Evolutionary conservation across 306 rosid species (phyloP), one percentile per base, ranked within the genome.

Genomic region (Trifolium subterraneum): DNA sequence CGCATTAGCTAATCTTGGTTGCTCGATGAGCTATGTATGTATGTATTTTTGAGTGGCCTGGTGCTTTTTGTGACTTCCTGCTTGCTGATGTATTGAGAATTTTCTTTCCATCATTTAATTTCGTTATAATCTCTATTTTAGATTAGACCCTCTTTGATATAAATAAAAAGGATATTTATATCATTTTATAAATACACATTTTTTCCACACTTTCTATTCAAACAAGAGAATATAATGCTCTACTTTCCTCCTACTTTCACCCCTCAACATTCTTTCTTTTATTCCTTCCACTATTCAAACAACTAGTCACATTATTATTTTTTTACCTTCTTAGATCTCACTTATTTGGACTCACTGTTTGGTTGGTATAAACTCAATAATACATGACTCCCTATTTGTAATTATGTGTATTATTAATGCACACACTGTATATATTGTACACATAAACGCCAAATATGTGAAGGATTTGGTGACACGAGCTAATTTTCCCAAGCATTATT

Each of bases 391-490:
- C 38, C 38, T 58, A 7, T 23, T 56, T 56, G 63, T 12, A 23
- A 61, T 39, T 44, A 33, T 73, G 70, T 48, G 52, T 63, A 42
- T 58, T 54, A 20, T 54, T 20, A 19, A 9, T 54, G 25, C 4
- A 54, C n/a, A 13, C 15, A 12, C 11, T 50, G 60, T 10, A 54
- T 51, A 18, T 2, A 9, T n/a, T 56, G 15, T 68, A 74, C 27
- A 39, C 33, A 51, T 39, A 75, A 71, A 64, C 20, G 47, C 74
- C 22, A 5, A 71, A 76, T 75, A 76, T 48, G 64, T 9, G 41
- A 61, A 62, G 19, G 33, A 64, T 70, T 55, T 79, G 69, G 61
- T 79, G 73, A 71, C 71, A 78, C 61, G 19, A 35, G 80, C 71
- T 70, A 78, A 65, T 36, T 71, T 81, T 48, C 45, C 78, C 35